Evolutionary conservation across 768 basidiomycete genomes (phyloP).

Genomic region (Russula ochroleuca): DNA sequence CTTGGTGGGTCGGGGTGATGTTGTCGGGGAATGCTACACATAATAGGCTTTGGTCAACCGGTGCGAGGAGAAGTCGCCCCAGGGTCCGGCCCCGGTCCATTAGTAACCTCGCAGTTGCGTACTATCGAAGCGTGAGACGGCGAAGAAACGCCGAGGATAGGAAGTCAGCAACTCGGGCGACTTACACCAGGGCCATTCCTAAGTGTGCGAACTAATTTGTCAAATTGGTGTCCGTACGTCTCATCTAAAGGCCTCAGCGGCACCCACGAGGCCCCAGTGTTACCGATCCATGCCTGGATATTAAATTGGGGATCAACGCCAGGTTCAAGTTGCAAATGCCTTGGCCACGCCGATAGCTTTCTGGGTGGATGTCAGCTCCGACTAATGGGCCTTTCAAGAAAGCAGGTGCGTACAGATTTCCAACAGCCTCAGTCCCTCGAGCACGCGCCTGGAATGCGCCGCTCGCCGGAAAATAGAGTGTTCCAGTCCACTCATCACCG

Average conservation of each 20-base stretch:
- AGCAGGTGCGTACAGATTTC: neutral
- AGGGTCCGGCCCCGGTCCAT: neutral
- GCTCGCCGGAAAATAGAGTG: neutral
- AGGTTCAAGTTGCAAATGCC: neutral
- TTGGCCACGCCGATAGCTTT: neutral
- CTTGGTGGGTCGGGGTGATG: neutral
- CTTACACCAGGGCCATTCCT: constrained; percentile 10
- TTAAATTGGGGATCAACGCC: neutral
- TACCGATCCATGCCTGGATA: constrained; percentile 8
- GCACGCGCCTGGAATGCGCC: neutral
- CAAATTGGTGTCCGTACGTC: neutral
- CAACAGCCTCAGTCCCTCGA: neutral
- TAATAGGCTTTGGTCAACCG: neutral
- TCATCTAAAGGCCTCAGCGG: neutral
- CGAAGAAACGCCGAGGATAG: too few species aligned
- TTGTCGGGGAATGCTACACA: constrained; percentile 4
- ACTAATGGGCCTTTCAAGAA: neutral
- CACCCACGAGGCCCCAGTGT: neutral
- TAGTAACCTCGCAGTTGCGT: constrained; percentile 12
- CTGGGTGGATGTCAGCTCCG: neutral
- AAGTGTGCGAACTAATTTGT: neutral
- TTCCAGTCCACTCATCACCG: neutral
- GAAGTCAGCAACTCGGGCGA: neutral
- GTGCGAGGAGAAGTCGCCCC: constrained; percentile 12
- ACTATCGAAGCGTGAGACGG: constrained; percentile 1